phyloP scores from a whole-genome alignment of 75 land plant genomes.

The Larix kaempferi region DNA sequence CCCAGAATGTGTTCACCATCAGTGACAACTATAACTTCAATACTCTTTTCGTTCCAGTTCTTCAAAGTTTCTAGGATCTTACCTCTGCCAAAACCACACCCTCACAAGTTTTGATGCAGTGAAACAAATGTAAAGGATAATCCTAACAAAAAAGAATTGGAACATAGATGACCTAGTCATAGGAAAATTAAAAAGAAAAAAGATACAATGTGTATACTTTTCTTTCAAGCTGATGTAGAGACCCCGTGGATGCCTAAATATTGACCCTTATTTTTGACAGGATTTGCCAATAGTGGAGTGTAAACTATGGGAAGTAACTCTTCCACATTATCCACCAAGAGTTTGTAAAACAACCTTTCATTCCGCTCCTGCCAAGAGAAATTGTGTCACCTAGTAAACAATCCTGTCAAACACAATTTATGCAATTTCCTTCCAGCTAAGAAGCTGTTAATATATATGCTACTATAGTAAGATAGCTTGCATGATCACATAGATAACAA shows the following conservation, averaged over 20 bases:
- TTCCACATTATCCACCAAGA: constrained; percentile 80
- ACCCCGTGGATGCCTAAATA: constrained; percentile 76
- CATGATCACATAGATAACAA: too few relatives aligned
- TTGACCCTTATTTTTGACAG: constrained; percentile 82
- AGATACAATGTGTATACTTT: constrained; percentile 37
- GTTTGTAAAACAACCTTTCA: constrained; percentile 88
- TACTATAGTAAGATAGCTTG: too few relatives aligned
- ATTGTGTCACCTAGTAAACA: not conserved
- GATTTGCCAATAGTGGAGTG: constrained; percentile 96
- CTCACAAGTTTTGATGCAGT: constrained; percentile 10
- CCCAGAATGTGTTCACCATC: constrained; percentile 93
- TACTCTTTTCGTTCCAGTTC: constrained; percentile 69
- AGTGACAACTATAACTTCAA: constrained; percentile 90
- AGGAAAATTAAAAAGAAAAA: not conserved
- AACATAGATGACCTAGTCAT: too few relatives aligned
- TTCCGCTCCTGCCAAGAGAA: constrained; percentile 64
- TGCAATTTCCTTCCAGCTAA: not conserved
- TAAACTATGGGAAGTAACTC: constrained; percentile 88
- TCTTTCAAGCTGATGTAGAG: constrained; percentile 87
- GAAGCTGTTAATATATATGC: too few relatives aligned
- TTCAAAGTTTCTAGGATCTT: constrained; percentile 70
- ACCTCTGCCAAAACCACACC: constrained; percentile 37
- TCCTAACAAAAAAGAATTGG: not conserved
- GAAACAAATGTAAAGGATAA: not conserved
- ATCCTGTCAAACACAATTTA: not conserved